phyloP scores from a whole-genome alignment of 1,284 basidiomycete genomes.

The Marasmius oreades region DNA sequence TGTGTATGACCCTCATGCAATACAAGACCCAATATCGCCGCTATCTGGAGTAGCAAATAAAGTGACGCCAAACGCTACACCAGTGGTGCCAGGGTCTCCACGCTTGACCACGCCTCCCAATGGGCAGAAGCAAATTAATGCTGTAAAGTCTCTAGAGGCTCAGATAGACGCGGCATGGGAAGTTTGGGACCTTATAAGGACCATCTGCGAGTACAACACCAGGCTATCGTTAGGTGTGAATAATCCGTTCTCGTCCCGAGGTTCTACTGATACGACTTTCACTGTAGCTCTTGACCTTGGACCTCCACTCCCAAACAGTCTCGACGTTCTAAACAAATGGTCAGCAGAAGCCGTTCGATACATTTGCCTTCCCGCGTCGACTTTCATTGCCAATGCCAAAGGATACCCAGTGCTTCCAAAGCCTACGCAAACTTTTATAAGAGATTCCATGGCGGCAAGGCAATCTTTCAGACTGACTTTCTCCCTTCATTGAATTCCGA shows the following conservation, averaged over 20 bases:
- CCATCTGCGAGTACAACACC: constrained; percentile 84
- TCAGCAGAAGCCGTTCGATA: constrained; percentile 87
- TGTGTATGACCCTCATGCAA: constrained; percentile 68
- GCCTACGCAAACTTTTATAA: constrained; percentile 84
- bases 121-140: constrained; percentile 19
- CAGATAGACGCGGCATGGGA: constrained; percentile 91
- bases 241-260: neutral
- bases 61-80: neutral
- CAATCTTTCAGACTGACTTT: constrained; percentile 6
- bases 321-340: constrained; percentile 80
- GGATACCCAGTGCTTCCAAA: constrained; percentile 97
- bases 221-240: constrained; percentile 73
- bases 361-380: constrained; percentile 84
- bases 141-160: constrained; percentile 38
- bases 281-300: constrained; percentile 82
- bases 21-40: constrained; percentile 40
- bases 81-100: constrained; percentile 27
- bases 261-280: constrained; percentile 15
- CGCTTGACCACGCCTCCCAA: constrained; percentile 29
- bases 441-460: constrained; percentile 81
- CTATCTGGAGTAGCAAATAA: constrained; percentile 9
- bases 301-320: constrained; percentile 76
- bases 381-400: constrained; percentile 95
- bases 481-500: constrained; percentile 10
- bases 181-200: constrained; percentile 94